Base-by-base conservation (phyloP, 768 basidiomycete species). In the Galerina marginata region DNA sequence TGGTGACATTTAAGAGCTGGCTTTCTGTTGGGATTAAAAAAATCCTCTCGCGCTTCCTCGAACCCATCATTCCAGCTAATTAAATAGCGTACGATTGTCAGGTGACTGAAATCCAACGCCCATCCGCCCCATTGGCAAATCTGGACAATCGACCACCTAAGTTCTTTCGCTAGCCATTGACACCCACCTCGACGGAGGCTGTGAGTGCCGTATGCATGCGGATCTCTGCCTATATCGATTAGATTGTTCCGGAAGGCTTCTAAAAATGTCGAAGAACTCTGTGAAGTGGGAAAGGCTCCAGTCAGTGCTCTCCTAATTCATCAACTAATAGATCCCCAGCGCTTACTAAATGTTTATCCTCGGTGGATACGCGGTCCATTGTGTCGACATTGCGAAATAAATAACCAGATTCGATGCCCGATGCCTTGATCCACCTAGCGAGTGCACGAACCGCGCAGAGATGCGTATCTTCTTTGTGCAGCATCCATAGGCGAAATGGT, bases 81-180 rank as follows among this genome's bases (percentile, higher is more conserved):
- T 15, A 58, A 12, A 58, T 58, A 58, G 4, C 39, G 26, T 7
- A 58, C 15, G 12, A 58, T 43, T 2, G 48, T 58, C 4, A 50
- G 25, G 16, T 58, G 48, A 0, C 11, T 10, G 12, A 50, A 50
- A 9, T 58, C 49, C 2, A 3, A 9, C 4, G 37, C 6, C 57
- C 57, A 58, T 1, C 57, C 57, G 15, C 57, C 57, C 57, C 57
- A 58, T 9, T 58, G 25, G 38, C 57, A 58, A 2, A 51, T 44
- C 10, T 20, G 37, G 9, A 25, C 2, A 36, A 58, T 38, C 6
- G 57, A 33, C 57, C 57, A 58, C 3, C 48, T 20, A 1, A 12
- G 10, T 6, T 42, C 20, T 2, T n/a, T 5, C 2, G 40, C 23
- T 10, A 58, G 33, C 48, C 48, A 58, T 44, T 58, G 57, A 23